Conservation (phyloP, 2,329 filamentous ascomycete species). For the Fusarium subtropicale region DNA sequence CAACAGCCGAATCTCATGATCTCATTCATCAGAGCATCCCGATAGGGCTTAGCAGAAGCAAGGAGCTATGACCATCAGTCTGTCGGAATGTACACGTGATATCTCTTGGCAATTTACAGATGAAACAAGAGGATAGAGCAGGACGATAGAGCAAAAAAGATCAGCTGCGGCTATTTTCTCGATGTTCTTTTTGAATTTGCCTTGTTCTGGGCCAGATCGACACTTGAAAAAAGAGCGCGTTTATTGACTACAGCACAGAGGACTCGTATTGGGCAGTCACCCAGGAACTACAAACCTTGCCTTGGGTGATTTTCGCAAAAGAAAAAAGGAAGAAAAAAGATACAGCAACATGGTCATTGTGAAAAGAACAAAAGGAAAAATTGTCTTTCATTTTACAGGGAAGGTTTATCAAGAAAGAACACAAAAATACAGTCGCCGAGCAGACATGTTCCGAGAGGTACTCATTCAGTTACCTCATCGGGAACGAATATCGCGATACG, state of each 20-base stretch:
- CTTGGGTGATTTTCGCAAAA: neutral
- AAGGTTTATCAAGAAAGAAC: neutral
- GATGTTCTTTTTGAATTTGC: slow-evolving; percentile 20
- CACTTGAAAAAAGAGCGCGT: slow-evolving; percentile 28
- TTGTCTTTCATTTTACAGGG: neutral
- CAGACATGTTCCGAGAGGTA: neutral
- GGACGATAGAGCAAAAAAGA: slow-evolving; percentile 12
- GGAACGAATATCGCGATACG: neutral
- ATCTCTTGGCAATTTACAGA: slow-evolving; percentile 32
- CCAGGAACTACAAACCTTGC: slow-evolving; percentile 11
- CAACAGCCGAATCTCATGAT: slow-evolving; percentile 23
- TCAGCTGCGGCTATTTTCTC: slow-evolving; percentile 16
- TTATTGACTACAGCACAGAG: slow-evolving; percentile 3
- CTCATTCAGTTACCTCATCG: neutral
- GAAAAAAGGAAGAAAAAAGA: neutral
- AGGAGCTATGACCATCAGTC: slow-evolving; percentile 48
- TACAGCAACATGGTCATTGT: neutral
- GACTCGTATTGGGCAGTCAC: slow-evolving; percentile 42
- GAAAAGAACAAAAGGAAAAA: neutral
- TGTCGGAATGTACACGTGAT: slow-evolving; percentile 39
- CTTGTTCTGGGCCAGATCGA: slow-evolving; percentile 32
- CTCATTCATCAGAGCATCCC: slow-evolving; percentile 20
- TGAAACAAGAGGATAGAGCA: slow-evolving; percentile 13
- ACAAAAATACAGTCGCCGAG: neutral
- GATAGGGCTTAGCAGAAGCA: slow-evolving; percentile 45